Evolutionary conservation across 768 basidiomycete species (phyloP).

Genomic region (Lactarius indigo): DNA sequence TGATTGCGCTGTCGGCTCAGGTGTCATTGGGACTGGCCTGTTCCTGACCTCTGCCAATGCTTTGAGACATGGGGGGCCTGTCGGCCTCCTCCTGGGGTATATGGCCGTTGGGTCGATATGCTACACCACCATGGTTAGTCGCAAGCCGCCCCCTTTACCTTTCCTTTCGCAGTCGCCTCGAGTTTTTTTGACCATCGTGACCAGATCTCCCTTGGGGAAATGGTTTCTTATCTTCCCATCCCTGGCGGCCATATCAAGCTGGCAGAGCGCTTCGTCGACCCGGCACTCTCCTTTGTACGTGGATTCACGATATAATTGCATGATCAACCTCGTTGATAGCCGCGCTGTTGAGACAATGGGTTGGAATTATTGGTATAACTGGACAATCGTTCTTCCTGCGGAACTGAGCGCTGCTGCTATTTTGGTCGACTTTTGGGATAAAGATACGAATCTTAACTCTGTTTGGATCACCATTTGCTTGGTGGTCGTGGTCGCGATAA

Average conservation of each 20-base stretch:
- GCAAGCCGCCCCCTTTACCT: background rate
- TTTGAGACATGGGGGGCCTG: slow-evolving; percentile 57
- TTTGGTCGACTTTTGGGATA: slow-evolving; percentile 71
- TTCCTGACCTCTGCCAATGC: slow-evolving; percentile 46
- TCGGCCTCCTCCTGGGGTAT: slow-evolving; percentile 76
- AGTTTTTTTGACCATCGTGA: slow-evolving; percentile 1
- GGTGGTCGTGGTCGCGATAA: slow-evolving; percentile 53
- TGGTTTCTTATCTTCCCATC: slow-evolving; percentile 76
- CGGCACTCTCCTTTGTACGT: slow-evolving; percentile 54
- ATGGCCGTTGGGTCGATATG: slow-evolving; percentile 61
- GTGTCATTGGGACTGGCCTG: slow-evolving; percentile 42
- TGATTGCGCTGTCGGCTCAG: slow-evolving; percentile 1
- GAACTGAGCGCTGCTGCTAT: slow-evolving; percentile 75
- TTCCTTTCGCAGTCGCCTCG: background rate
- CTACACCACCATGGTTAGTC: slow-evolving; percentile 63
- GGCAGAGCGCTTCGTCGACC: slow-evolving; percentile 79
- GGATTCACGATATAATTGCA: background rate
- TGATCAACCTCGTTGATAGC: background rate
- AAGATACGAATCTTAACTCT: slow-evolving; percentile 53
- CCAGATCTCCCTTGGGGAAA: slow-evolving; percentile 66
- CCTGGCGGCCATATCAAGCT: slow-evolving; percentile 79
- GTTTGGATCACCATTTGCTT: slow-evolving; percentile 80
- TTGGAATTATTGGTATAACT: slow-evolving; percentile 58
- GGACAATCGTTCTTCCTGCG: slow-evolving; percentile 65
- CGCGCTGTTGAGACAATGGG: slow-evolving; percentile 34